Conservation (phyloP, 1,139 yeast genomes). For the Blastobotrys illinoisensis region DNA sequence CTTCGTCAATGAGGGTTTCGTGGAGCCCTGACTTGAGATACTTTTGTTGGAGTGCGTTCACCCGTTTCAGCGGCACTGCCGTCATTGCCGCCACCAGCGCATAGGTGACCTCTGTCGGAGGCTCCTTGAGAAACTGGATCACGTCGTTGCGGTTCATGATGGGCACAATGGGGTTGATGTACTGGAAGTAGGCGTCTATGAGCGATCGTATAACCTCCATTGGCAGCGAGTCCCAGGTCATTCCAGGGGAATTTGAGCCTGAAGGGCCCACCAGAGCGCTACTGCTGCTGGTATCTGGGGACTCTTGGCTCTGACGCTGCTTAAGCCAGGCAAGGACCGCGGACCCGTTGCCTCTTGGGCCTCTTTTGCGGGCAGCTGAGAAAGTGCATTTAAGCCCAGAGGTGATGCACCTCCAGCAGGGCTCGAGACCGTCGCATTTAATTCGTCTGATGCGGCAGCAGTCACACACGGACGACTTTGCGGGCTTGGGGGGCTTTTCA, state of each 20-base stretch:
- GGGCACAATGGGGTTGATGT: conserved; percentile 17
- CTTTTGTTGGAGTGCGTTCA: conserved; percentile 2
- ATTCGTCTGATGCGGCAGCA: conserved; percentile 14
- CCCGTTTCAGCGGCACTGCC: conserved; percentile 13
- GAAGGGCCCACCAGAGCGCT: not conserved
- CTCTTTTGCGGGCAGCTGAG: conserved; percentile 10
- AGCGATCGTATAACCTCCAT: conserved; percentile 6
- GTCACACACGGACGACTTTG: conserved; percentile 9
- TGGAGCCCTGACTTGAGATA: conserved; percentile 7
- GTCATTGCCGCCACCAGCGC: conserved; percentile 12
- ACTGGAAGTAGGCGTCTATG: conserved; percentile 14
- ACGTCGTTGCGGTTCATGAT: conserved; percentile 9
- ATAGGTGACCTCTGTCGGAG: conserved; percentile 14
- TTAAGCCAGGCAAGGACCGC: conserved; percentile 10
- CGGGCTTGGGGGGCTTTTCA: not conserved
- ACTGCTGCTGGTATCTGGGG: not conserved
- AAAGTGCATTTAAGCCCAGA: conserved; percentile 14
- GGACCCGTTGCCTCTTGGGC: conserved; percentile 12
- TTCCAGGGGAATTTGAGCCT: not conserved
- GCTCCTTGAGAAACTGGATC: conserved; percentile 5
- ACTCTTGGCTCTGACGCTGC: conserved; percentile 8
- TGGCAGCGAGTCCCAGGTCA: conserved; percentile 8
- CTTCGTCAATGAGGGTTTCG: conserved; percentile 10
- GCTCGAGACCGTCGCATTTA: conserved; percentile 14
- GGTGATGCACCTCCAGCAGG: conserved; percentile 14